Percentiles rank a stretch among this genome's conserved stretches.
phyloP scores from a whole-genome alignment of 2,329 filamentous ascomycete genomes.

The Allantophomopsis cytisporea region DNA sequence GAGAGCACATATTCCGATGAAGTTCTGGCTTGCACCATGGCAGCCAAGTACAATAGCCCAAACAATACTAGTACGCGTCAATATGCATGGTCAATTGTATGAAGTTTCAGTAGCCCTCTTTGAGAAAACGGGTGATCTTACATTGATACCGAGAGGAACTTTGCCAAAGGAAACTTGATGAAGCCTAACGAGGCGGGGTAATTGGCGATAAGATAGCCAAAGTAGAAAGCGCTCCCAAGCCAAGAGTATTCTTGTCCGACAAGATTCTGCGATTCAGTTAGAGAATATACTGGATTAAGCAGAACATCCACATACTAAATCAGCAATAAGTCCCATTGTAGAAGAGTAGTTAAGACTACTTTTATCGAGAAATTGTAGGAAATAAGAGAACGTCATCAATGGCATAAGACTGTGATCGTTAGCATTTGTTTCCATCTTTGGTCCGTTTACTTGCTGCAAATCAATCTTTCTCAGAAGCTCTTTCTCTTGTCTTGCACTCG shows the following conservation, averaged over 20 bases:
- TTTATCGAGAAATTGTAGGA: slow-evolving; percentile 46
- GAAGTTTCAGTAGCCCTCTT: slow-evolving; percentile 8
- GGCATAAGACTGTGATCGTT: too few relatives aligned
- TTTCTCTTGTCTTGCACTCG: too few relatives aligned
- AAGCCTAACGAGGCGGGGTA: slow-evolving; percentile 25
- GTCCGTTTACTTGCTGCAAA: too few relatives aligned
- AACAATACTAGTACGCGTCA: slow-evolving; percentile 26
- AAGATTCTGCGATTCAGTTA: too few relatives aligned
- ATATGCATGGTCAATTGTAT: too few relatives aligned
- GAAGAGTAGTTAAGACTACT: slow-evolving; percentile 31
- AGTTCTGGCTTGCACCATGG: slow-evolving; percentile 20
- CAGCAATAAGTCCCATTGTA: slow-evolving; percentile 30
- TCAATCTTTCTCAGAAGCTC: too few relatives aligned
- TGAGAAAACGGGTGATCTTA: slow-evolving; percentile 8
- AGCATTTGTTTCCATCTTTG: too few relatives aligned
- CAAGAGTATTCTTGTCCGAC: slow-evolving; percentile 26
- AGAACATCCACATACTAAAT: neutral
- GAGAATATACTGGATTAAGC: neutral
- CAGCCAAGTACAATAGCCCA: slow-evolving; percentile 15
- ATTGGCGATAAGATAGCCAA: slow-evolving; percentile 26
- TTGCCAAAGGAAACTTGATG: slow-evolving; percentile 26
- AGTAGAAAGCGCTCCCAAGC: slow-evolving; percentile 28
- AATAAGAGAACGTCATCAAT: slow-evolving; percentile 28
- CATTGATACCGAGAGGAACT: slow-evolving; percentile 9
- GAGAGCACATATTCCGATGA: slow-evolving; percentile 49